A percentile compares a stretch with the other conserved stretches of the same genome.
Conservation (phyloP, 2,329 filamentous ascomycete species). For the Pleoardoris graminearum region DNA sequence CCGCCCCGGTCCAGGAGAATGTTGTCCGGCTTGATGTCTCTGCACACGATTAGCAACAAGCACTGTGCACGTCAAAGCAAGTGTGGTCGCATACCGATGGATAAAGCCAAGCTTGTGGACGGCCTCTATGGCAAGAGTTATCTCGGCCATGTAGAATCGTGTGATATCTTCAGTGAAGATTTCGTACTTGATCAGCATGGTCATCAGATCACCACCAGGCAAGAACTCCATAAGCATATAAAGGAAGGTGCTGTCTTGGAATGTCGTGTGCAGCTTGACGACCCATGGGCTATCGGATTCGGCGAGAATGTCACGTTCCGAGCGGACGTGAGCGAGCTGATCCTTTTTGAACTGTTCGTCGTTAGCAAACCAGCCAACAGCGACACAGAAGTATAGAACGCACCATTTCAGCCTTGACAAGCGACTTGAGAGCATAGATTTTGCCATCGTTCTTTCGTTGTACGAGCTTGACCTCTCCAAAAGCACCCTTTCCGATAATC, state of each 20-base stretch:
- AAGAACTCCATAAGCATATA: slow-evolving; percentile 99
- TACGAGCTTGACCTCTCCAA: slow-evolving; percentile 96
- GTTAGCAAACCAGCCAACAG: slow-evolving; percentile 22
- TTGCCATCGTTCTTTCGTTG: slow-evolving; percentile 96
- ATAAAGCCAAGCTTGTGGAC: slow-evolving; percentile 98
- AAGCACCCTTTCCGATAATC: slow-evolving; percentile 98
- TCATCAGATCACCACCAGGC: slow-evolving; percentile 97
- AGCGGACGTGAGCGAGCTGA: slow-evolving; percentile 93
- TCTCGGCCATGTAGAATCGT: slow-evolving; percentile 98
- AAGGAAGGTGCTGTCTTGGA: slow-evolving; percentile 93
- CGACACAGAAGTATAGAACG: background rate
- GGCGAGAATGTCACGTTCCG: slow-evolving; percentile 94
- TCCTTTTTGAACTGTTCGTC: slow-evolving; percentile 82
- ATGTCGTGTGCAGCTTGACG: slow-evolving; percentile 96
- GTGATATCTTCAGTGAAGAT: slow-evolving; percentile 99
- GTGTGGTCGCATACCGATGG: slow-evolving; percentile 71
- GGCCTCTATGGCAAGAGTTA: slow-evolving; percentile 96
- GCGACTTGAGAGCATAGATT: slow-evolving; percentile 96
- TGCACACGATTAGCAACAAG: slow-evolving; percentile 46
- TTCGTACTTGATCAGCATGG: slow-evolving; percentile 99
- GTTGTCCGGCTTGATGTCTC: slow-evolving; percentile 99
- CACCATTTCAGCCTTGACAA: slow-evolving; percentile 97
- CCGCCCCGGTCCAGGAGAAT: slow-evolving; percentile 93
- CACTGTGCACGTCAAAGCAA: background rate
- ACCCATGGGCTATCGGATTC: slow-evolving; percentile 99